A percentile compares a stretch with the other conserved stretches of the same genome.
phyloP scores from a whole-genome alignment of 1,139 yeast species.

The Pichia terricola region DNA sequence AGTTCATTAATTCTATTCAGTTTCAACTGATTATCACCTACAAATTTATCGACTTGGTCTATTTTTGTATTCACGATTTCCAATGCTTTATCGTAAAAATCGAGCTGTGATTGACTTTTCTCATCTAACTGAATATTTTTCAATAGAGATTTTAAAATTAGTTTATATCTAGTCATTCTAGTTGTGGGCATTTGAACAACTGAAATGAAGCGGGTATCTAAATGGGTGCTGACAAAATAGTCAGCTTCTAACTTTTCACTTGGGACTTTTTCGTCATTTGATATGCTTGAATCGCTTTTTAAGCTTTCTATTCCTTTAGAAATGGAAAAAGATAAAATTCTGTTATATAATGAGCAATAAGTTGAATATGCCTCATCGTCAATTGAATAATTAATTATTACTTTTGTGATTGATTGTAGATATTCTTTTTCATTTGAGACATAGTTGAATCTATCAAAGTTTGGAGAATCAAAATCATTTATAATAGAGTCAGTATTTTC shows the following conservation, averaged over 20 bases:
- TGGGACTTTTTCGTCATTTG: slow-evolving; percentile 25
- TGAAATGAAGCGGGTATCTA: slow-evolving; percentile 29
- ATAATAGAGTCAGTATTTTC: neutral
- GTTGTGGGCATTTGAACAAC: slow-evolving; percentile 46
- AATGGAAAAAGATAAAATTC: slow-evolving; percentile 30
- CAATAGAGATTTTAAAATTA: slow-evolving; percentile 35
- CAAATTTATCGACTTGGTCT: slow-evolving; percentile 24
- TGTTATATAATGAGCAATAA: slow-evolving; percentile 35
- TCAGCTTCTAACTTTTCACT: slow-evolving; percentile 26
- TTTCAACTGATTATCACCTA: slow-evolving; percentile 16
- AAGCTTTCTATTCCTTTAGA: slow-evolving; percentile 20
- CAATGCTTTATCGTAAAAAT: slow-evolving; percentile 8
- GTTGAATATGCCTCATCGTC: slow-evolving; percentile 30
- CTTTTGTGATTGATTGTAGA: slow-evolving; percentile 23
- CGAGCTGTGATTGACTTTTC: slow-evolving; percentile 10
- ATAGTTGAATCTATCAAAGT: slow-evolving; percentile 16
- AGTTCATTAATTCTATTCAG: slow-evolving; percentile 11
- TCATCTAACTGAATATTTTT: slow-evolving; percentile 18
- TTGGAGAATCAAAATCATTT: slow-evolving; percentile 14
- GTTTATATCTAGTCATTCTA: slow-evolving; percentile 41
- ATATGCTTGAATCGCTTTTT: slow-evolving; percentile 16
- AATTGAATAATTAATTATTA: slow-evolving; percentile 26
- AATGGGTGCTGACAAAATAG: slow-evolving; percentile 26
- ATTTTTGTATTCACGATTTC: slow-evolving; percentile 22
- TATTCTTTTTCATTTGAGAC: slow-evolving; percentile 13